A percentile compares a stretch with the other conserved stretches of the same genome.
Conservation (phyloP, 805 yeast species). For the Lachancea waltii region DNA sequence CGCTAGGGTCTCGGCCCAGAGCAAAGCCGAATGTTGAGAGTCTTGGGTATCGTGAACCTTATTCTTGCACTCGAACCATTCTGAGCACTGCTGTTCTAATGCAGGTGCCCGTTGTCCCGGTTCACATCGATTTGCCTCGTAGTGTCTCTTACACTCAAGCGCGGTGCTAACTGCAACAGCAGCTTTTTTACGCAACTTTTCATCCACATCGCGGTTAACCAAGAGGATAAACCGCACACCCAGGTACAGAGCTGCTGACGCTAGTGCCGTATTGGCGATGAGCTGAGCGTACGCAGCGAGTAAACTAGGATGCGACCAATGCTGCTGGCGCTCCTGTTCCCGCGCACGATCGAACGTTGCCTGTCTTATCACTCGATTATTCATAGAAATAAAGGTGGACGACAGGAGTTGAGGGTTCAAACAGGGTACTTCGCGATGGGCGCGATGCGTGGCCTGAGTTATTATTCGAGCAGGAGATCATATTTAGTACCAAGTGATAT, state of each 20-base stretch:
- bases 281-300: slow-evolving; percentile 49
- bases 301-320: slow-evolving; percentile 4
- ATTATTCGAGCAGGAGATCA: too few relatives aligned
- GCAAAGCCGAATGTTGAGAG: slow-evolving; percentile 14
- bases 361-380: background rate
- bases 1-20: slow-evolving; percentile 78
- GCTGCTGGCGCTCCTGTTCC: background rate
- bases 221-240: slow-evolving; percentile 47
- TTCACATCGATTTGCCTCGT: slow-evolving; percentile 64
- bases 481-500: too few relatives aligned
- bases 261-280: slow-evolving; percentile 47
- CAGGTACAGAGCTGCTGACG: slow-evolving; percentile 45
- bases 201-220: slow-evolving; percentile 61
- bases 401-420: too few relatives aligned
- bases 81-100: slow-evolving; percentile 57
- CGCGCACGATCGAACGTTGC: background rate
- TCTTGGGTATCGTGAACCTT: slow-evolving; percentile 50
- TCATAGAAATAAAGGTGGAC: too few relatives aligned
- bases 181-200: slow-evolving; percentile 58
- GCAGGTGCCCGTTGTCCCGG: slow-evolving; percentile 65
- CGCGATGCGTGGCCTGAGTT: too few relatives aligned
- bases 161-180: slow-evolving; percentile 56
- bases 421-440: too few relatives aligned
- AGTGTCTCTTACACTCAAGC: slow-evolving; percentile 57
- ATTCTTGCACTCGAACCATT: slow-evolving; percentile 75